phyloP scores from a whole-genome alignment of 2,329 filamentous ascomycete genomes.

The Fusarium papillatum region DNA sequence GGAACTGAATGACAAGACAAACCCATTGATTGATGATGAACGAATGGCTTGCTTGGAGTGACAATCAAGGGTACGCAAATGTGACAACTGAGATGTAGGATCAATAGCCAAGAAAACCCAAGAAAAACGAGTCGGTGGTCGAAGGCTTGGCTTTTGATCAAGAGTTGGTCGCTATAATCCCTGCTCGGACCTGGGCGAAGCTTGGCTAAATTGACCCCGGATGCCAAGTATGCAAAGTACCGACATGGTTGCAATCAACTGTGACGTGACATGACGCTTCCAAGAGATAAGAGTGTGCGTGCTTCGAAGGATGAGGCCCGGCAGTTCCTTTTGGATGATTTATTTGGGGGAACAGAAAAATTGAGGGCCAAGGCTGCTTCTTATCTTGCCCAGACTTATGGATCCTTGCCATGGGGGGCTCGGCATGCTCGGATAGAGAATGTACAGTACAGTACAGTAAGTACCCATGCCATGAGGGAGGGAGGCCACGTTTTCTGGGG shows the following conservation, averaged over 20 bases:
- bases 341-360: background rate
- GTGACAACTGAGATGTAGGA: slow-evolving; percentile 13
- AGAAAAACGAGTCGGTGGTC: slow-evolving; percentile 12
- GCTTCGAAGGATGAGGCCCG: background rate
- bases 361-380: slow-evolving; percentile 1
- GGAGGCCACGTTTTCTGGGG: background rate
- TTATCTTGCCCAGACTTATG: background rate
- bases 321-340: background rate
- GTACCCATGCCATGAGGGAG: background rate
- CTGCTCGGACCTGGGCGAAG: background rate
- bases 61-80: background rate
- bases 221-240: background rate
- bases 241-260: background rate
- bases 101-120: slow-evolving; percentile 17
- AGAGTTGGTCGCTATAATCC: background rate
- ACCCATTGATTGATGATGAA: background rate
- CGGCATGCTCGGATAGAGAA: background rate
- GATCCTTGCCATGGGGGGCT: background rate
- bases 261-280: background rate
- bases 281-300: background rate
- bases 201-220: background rate
- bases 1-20: slow-evolving; percentile 4
- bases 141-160: slow-evolving; percentile 26
- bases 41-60: background rate
- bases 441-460: background rate